Conservation (phyloP, 2,329 filamentous ascomycete species). For the Colletotrichum orchidophilum region DNA sequence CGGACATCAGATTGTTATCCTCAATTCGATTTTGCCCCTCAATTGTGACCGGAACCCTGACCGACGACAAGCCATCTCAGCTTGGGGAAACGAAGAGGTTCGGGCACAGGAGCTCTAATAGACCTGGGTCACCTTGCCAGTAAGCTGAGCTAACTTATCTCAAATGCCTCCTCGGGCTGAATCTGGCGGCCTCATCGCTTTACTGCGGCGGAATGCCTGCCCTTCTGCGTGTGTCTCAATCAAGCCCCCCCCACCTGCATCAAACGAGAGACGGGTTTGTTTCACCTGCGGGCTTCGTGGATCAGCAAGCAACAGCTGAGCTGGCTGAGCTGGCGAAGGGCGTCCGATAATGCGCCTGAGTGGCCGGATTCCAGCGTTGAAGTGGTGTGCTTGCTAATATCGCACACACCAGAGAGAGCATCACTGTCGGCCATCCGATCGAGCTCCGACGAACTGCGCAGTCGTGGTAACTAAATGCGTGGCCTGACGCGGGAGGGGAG, state of each 20-base stretch:
- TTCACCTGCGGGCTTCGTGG: slow-evolving; percentile 24
- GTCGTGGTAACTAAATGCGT: slow-evolving; percentile 18
- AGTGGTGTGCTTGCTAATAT: slow-evolving; percentile 5
- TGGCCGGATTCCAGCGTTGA: background rate
- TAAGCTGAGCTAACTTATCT: background rate
- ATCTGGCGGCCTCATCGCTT: background rate
- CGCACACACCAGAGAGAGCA: background rate
- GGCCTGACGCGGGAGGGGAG: background rate
- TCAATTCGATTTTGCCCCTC: slow-evolving; percentile 2
- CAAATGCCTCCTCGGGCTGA: background rate
- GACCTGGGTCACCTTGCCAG: slow-evolving; percentile 9
- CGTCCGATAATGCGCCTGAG: slow-evolving; percentile 6
- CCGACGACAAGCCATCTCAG: background rate
- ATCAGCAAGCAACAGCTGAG: slow-evolving; percentile 3
- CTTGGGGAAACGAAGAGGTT: background rate
- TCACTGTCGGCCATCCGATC: background rate
- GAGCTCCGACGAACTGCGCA: slow-evolving; percentile 16
- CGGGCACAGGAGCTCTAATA: background rate
- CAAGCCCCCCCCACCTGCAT: slow-evolving; percentile 15
- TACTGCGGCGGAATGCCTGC: slow-evolving; percentile 7
- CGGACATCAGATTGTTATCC: background rate
- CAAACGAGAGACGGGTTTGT: slow-evolving; percentile 15
- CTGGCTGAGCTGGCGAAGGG: slow-evolving; percentile 8
- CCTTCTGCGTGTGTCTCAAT: slow-evolving; percentile 9
- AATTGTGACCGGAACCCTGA: background rate